Conservation (phyloP, 306 rosid species). For the Cotoneaster glaucophyllus region DNA sequence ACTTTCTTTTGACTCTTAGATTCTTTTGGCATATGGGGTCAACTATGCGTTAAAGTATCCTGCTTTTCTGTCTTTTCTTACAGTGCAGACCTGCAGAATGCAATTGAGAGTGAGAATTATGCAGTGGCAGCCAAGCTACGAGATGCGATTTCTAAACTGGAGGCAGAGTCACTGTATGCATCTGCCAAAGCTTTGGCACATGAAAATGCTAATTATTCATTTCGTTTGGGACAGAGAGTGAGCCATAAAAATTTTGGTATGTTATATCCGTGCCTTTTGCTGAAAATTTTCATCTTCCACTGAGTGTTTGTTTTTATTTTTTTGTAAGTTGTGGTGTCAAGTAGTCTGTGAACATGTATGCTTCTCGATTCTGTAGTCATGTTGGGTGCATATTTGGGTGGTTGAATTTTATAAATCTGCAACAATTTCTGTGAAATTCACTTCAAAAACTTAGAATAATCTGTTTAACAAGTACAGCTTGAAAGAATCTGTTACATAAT, state of each 20-base stretch:
- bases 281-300: slow-evolving; percentile 7
- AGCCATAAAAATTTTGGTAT: slow-evolving; percentile 65
- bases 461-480: neutral
- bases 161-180: slow-evolving; percentile 76
- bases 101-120: slow-evolving; percentile 69
- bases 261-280: slow-evolving; percentile 3
- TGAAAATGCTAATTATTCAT: slow-evolving; percentile 69
- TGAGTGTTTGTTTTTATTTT: neutral
- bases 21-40: slow-evolving; percentile 2
- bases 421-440: slow-evolving; percentile 8
- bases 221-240: slow-evolving; percentile 90
- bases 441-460: neutral
- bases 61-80: slow-evolving; percentile 18
- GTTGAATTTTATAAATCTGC: slow-evolving; percentile 14
- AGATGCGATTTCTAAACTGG: slow-evolving; percentile 65
- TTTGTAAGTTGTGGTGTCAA: neutral
- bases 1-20: neutral
- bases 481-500: slow-evolving; percentile 5
- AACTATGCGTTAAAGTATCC: neutral
- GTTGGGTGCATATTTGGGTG: neutral
- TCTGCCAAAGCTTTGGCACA: slow-evolving; percentile 78
- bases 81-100: slow-evolving; percentile 79
- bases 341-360: neutral
- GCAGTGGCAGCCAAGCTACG: slow-evolving; percentile 71
- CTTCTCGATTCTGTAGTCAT: neutral